Base-by-base conservation (phyloP, 2,329 filamentous ascomycete genomes). In the Tolypocladium sp. region DNA sequence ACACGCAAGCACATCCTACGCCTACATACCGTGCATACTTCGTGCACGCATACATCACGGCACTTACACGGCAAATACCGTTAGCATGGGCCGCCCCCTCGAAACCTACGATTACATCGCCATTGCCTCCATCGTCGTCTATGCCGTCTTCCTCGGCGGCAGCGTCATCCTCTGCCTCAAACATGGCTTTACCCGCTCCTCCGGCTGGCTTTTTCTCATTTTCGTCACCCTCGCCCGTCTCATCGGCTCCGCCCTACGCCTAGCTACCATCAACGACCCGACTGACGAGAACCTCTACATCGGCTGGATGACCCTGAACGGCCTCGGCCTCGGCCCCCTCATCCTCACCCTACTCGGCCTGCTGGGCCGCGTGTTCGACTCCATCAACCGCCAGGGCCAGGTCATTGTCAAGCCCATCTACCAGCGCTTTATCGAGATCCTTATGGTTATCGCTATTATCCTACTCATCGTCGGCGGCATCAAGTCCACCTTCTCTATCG, bases 181-280 rank as follows among this genome's bases (percentile, higher is more conserved):
- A 15, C 71, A 74, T 58, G 72, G 84, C 80, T 81, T 79, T 67
- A 65, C 72, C 7, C 83, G 86, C 76, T 79, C 85, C 13, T 81
- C 81, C 15, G 84, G 84, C 4, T 87, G 84, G 55, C 77, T 85
- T 25, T 76, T 86, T 9, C 81, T 88, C 65, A 73, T 87, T 13
- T 77, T 88, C 33, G 76, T 85, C 20, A 76, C 84, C 2, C 73
- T 85, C 17, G 75, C 70, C 59, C 82, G 87, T 74, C 82, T 88
- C 58, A 75, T 86, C 56, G 71, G 76, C 61, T 78, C 83, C 63
- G 73, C 76, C n/a, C 60, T 86, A 13, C 68, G 65, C 57, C 68
- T 74, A 5, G 71, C 67, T 44, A 70, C 69, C 46, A 62, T 84
- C 53, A 68, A 84, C 20, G 79, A 85, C 60, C 80, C 82, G 0